Percentiles rank a stretch among this genome's conserved stretches.
These are phyloP conservation scores for Blastocystis sp. DNA, from an alignment of 352 stramenopile genomes.

Conservation along the genomic window DNA sequence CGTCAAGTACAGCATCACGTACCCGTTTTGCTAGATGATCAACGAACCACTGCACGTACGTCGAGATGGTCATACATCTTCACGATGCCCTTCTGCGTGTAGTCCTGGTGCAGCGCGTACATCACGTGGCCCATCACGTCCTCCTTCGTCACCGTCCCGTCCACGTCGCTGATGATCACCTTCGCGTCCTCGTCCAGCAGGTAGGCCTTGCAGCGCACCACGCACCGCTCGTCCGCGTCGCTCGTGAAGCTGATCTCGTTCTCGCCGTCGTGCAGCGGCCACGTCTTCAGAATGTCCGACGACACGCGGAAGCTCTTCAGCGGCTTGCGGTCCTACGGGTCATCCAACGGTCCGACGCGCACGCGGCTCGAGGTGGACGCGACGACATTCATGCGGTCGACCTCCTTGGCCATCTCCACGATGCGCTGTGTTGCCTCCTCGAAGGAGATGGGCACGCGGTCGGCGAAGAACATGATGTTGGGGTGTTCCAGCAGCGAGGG, in stretches of 20 bases:
- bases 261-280: conserved; percentile 37
- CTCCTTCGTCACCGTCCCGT: conserved; percentile 65
- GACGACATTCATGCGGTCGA: conserved; percentile 50
- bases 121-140: conserved; percentile 70
- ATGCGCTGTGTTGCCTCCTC: conserved; percentile 28
- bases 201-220: conserved; percentile 37
- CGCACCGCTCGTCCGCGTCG: conserved; percentile 35
- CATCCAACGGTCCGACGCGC: background rate
- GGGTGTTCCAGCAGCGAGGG: conserved; percentile 61
- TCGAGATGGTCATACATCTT: conserved; percentile 42
- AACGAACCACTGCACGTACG: background rate
- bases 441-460: conserved; percentile 44
- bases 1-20: conserved; percentile 63
- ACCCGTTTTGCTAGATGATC: conserved; percentile 35
- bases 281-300: conserved; percentile 35
- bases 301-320: conserved; percentile 62
- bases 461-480: conserved; percentile 64
- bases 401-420: conserved; percentile 50
- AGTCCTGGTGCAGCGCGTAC: conserved; percentile 66
- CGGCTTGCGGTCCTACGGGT: conserved; percentile 34
- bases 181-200: conserved; percentile 25
- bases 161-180: conserved; percentile 64
- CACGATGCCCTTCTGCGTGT: conserved; percentile 64
- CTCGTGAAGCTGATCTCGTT: conserved; percentile 31
- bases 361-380: conserved; percentile 10